Evolutionary conservation across 495 filamentous ascomycete genomes (phyloP).

Genomic region (Apiosordaria backusii): DNA sequence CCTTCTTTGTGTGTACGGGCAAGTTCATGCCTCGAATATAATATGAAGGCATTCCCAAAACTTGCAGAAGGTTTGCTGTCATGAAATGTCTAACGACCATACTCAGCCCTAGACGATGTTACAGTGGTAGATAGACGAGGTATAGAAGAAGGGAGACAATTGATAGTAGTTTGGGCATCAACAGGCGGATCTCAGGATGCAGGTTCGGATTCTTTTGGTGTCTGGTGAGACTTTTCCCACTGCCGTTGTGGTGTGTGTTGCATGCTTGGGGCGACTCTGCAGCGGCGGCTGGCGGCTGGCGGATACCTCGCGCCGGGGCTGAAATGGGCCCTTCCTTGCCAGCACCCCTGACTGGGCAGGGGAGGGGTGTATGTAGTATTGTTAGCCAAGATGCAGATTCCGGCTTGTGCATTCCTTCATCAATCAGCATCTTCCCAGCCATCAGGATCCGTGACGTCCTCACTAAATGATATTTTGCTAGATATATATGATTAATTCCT

Average conservation of each 20-base stretch:
- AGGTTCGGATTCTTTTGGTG: neutral
- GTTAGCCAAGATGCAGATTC: neutral
- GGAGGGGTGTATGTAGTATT: constrained; percentile 18
- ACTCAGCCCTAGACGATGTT: too few species aligned
- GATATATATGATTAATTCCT: too few species aligned
- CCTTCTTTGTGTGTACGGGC: neutral
- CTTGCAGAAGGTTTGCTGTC: too few species aligned
- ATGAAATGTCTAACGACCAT: neutral
- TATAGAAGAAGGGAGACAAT: neutral
- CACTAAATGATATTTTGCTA: too few species aligned
- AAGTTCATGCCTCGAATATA: neutral
- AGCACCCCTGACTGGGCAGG: constrained; percentile 7
- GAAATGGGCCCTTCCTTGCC: constrained; percentile 18
- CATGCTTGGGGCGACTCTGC: neutral
- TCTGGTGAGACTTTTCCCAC: neutral
- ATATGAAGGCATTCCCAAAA: neutral
- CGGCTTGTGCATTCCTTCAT: too few species aligned
- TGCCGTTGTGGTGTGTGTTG: neutral
- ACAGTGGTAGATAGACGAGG: neutral
- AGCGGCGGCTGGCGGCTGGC: constrained; percentile 7
- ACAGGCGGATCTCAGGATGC: neutral
- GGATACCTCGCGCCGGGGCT: constrained; percentile 31
- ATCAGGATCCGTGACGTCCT: too few species aligned
- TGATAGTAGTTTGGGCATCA: neutral
- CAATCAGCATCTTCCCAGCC: too few species aligned